phyloP scores from a whole-genome alignment of 2,329 filamentous ascomycete species.

The Fusarium sp. region DNA sequence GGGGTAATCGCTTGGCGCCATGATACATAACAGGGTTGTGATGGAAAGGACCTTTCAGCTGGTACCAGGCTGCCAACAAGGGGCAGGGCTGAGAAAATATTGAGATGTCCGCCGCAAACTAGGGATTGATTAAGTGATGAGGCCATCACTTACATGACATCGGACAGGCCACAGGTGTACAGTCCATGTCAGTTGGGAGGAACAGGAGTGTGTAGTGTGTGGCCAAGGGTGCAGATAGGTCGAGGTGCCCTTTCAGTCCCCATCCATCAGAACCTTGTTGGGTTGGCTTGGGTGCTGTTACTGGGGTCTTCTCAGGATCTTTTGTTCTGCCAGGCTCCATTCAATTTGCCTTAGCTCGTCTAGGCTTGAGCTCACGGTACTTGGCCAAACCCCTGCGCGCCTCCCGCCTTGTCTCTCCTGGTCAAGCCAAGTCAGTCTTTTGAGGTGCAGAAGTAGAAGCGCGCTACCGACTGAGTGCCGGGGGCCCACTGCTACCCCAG shows the following conservation, averaged over 20 bases:
- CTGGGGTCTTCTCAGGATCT: conserved; percentile 23
- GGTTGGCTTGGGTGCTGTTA: conserved; percentile 4
- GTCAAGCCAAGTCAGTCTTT: conserved; percentile 6
- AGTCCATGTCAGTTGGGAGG: neutral
- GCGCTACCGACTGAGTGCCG: conserved; percentile 40
- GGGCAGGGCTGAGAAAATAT: neutral
- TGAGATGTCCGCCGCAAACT: neutral
- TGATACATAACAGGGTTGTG: conserved; percentile 8
- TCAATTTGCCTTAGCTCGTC: conserved; percentile 18
- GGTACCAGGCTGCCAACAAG: neutral
- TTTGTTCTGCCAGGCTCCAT: conserved; percentile 31
- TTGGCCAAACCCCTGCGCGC: conserved; percentile 32
- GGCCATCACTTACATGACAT: neutral
- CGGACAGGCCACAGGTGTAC: neutral
- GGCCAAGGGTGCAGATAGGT: neutral
- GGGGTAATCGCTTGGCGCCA: conserved; percentile 17
- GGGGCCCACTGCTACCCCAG: conserved; percentile 28
- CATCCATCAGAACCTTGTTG: conserved; percentile 17
- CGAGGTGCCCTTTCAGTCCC: conserved; percentile 1
- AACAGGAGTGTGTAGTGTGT: neutral
- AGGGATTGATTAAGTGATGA: conserved; percentile 10
- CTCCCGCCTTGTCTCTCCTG: conserved; percentile 31
- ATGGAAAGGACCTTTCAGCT: conserved; percentile 16
- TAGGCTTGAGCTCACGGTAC: conserved; percentile 29
- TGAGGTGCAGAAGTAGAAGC: conserved; percentile 28